Percentiles rank a stretch among this genome's conserved stretches.
Conservation (phyloP, 1,284 basidiomycete genomes). For the Fomitopsis schrenkii region DNA sequence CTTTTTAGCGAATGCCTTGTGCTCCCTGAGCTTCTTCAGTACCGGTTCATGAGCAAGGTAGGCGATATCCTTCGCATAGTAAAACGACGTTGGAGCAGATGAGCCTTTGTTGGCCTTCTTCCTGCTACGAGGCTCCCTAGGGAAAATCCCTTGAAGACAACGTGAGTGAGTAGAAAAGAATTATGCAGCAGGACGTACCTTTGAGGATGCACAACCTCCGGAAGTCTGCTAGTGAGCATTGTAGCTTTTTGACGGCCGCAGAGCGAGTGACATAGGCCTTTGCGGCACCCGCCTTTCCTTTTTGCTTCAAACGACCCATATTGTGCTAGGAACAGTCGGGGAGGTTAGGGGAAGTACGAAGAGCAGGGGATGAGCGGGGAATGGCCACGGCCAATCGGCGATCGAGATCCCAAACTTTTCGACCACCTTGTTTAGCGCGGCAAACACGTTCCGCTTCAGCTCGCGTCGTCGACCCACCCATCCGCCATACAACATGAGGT, state of each 20-base stretch:
- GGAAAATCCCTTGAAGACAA: conserved; percentile 81
- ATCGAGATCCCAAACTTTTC: conserved; percentile 26
- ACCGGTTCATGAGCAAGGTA: conserved; percentile 98
- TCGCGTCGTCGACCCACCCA: conserved; percentile 2
- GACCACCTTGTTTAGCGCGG: conserved; percentile 11
- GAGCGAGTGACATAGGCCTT: conserved; percentile 96
- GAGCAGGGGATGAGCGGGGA: conserved; percentile 1
- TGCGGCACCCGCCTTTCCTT: conserved; percentile 90
- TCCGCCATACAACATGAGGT: conserved; percentile 30
- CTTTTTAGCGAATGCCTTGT: conserved; percentile 99
- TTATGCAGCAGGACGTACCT: conserved; percentile 48
- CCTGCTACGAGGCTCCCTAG: conserved; percentile 88
- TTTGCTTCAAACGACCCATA: conserved; percentile 90
- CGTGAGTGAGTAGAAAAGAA: neutral
- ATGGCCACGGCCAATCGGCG: conserved; percentile 15
- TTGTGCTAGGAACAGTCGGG: neutral
- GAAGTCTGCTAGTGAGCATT: conserved; percentile 97
- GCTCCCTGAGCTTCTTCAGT: conserved; percentile 91
- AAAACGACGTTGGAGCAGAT: conserved; percentile 95
- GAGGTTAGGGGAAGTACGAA: conserved; percentile 9
- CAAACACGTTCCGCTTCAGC: conserved; percentile 9
- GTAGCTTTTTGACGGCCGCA: conserved; percentile 87
- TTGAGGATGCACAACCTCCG: conserved; percentile 97
- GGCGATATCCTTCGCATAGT: conserved; percentile 98
- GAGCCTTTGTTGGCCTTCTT: conserved; percentile 98